Evolutionary conservation across 176 grass and related monocot species (phyloP), one percentile per base, ranked within the genome.

Genomic region (Triticum monococcum): DNA sequence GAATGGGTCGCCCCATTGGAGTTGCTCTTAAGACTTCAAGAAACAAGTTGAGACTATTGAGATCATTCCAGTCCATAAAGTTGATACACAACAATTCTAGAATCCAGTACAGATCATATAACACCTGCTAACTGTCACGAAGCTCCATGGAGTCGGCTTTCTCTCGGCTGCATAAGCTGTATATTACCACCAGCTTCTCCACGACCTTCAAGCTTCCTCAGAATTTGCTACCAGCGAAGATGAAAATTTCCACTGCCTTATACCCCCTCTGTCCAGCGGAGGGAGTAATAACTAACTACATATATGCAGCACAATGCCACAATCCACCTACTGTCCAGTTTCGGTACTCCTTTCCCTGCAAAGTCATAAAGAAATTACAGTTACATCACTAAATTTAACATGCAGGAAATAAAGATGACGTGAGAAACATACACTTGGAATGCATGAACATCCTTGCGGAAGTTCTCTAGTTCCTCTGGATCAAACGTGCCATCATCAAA

Each of bases 381-480:
- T 85, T 50, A 81, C 77, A 81, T 84, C 30, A 69, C 38, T 32
- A 54, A 59, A 80, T 68, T 33, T 69, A 48, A 20, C 38, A 85
- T 43, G 20, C 6, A 88, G 12, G 9, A 57, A 91, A 88, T 78
- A 25, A 78, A 61, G 31, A 62, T 5, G 61, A 52, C 9, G 41
- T 32, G 33, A 75, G 33, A 86, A 75, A 79, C 92, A 68, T 88
- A 97, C 95, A 6, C 84, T 79, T 84, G 88, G 74, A 88, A 92
- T 40, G 85, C 88, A 81, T 93, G 83, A 22, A 97, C 79, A 82
- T 95, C 87, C 68, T 86, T 79, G 69, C 88, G 74, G 74, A 97
- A 93, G 69, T 87, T 97, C 62, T 95, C 92, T 73, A 95, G 81
- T 81, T 93, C 92, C 45, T 93, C 92, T 69, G 75, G 68, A 56